Conservation (phyloP, 441 rosid species). For the Erysimum cheiri region DNA sequence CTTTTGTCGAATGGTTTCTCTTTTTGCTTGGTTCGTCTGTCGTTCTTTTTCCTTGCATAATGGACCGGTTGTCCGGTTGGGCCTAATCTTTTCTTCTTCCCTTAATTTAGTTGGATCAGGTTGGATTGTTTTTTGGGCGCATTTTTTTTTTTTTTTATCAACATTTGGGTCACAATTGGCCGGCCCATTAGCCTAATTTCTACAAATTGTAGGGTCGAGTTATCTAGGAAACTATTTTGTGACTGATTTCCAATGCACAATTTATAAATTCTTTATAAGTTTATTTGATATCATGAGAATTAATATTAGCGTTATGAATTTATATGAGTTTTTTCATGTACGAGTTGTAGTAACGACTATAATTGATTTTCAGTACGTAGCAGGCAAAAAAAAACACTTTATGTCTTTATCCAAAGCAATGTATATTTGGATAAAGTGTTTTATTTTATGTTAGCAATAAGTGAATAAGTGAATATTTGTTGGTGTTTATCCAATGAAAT, state of each 20-base stretch:
- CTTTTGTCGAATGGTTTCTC: no score
- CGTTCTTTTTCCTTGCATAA: neutral
- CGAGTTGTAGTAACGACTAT: neutral
- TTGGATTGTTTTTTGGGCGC: neutral
- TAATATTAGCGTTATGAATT: neutral
- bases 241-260: neutral
- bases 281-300: neutral
- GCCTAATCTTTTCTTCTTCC: neutral
- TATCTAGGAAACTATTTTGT: neutral
- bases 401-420: no score
- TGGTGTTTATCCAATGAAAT: conserved; percentile 6
- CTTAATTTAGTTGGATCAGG: neutral
- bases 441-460: neutral
- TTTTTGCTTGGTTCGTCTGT: neutral
- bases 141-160: no score
- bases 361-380: neutral
- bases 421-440: neutral
- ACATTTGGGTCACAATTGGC: no score
- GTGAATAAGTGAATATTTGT: neutral
- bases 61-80: neutral
- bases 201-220: no score
- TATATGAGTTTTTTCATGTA: neutral
- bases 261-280: no score
- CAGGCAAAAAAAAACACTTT: neutral
- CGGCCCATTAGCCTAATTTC: no score